Percentiles rank a stretch among this genome's conserved stretches.
Conservation (phyloP, 2,329 filamentous ascomycete genomes). For the Verticillium dahliae region DNA sequence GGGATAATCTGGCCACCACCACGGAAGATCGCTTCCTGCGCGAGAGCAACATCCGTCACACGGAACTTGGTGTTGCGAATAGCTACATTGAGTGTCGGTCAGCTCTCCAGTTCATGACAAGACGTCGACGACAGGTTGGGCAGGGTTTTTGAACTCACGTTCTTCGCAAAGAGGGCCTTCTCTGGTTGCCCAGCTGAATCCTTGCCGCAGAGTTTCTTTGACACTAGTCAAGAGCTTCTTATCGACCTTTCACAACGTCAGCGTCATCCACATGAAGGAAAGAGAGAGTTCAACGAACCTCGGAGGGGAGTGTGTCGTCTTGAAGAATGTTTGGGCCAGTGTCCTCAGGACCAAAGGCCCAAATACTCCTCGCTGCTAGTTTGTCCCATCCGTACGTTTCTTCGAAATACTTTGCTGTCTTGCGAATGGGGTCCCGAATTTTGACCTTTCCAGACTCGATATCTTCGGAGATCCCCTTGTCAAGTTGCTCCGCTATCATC, state of each 20-base stretch:
- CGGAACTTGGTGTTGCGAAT: conserved; percentile 98
- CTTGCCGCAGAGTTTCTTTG: conserved; percentile 87
- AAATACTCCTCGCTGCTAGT: conserved; percentile 88
- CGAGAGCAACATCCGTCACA: conserved; percentile 83
- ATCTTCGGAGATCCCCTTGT: conserved; percentile 89
- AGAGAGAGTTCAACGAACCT: conserved; percentile 43
- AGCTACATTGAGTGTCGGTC: conserved; percentile 39
- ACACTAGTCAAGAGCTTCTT: conserved; percentile 84
- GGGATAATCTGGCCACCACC: conserved; percentile 97
- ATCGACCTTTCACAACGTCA: conserved; percentile 58
- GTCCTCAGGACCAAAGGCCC: conserved; percentile 97
- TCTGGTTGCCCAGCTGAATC: conserved; percentile 92
- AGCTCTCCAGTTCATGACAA: too few species aligned
- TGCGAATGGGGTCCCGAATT: conserved; percentile 87
- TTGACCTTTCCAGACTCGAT: conserved; percentile 87
- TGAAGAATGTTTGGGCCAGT: conserved; percentile 92
- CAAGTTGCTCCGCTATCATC: conserved; percentile 93
- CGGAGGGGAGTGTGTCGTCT: conserved; percentile 89
- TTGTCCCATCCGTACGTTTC: conserved; percentile 97
- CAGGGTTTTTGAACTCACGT: conserved; percentile 51
- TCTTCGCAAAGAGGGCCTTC: conserved; percentile 98
- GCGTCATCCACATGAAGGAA: conserved; percentile 1
- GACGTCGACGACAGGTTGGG: too few species aligned
- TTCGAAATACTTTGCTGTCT: conserved; percentile 95
- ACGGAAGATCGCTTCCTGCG: conserved; percentile 85